Percentiles rank a stretch among this genome's conserved stretches.
phyloP scores from a whole-genome alignment of 371 early-diverging fungal genomes.

The Sporodiniella umbellata region DNA sequence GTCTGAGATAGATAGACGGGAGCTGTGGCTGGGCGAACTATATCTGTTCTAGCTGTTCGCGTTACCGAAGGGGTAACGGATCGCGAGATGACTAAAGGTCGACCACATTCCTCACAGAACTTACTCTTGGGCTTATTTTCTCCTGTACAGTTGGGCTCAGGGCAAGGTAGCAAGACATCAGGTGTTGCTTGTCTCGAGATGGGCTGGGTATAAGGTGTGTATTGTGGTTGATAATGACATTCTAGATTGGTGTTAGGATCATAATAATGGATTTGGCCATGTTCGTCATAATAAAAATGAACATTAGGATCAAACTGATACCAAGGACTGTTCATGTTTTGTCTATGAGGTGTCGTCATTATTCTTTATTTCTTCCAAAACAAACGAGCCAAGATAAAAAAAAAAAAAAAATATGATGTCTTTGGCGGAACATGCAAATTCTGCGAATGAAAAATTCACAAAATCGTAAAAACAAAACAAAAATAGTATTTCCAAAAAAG shows the following conservation, averaged over 20 bases:
- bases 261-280: conserved; percentile 28
- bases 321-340: conserved; percentile 11
- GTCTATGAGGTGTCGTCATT: conserved; percentile 22
- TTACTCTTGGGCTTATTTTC: conserved; percentile 64
- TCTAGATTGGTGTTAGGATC: conserved; percentile 31
- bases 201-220: conserved; percentile 13
- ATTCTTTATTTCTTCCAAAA: not conserved
- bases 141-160: conserved; percentile 57
- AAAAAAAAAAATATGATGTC: not conserved
- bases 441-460: no score
- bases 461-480: no score
- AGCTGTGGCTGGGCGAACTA: conserved; percentile 5
- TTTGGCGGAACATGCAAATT: not conserved
- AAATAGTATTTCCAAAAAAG: no score
- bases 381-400: conserved; percentile 4
- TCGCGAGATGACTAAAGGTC: conserved; percentile 45
- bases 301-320: conserved; percentile 33
- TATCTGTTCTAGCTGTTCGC: not conserved
- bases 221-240: conserved; percentile 18
- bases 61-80: conserved; percentile 37
- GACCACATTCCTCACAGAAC: conserved; percentile 74
- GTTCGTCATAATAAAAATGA: conserved; percentile 35
- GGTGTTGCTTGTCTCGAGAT: conserved; percentile 23
- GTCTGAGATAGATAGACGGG: conserved; percentile 22
- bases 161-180: conserved; percentile 45